Evolutionary conservation across 2,329 filamentous ascomycete species (phyloP).

Genomic region (Ustulina deusta): DNA sequence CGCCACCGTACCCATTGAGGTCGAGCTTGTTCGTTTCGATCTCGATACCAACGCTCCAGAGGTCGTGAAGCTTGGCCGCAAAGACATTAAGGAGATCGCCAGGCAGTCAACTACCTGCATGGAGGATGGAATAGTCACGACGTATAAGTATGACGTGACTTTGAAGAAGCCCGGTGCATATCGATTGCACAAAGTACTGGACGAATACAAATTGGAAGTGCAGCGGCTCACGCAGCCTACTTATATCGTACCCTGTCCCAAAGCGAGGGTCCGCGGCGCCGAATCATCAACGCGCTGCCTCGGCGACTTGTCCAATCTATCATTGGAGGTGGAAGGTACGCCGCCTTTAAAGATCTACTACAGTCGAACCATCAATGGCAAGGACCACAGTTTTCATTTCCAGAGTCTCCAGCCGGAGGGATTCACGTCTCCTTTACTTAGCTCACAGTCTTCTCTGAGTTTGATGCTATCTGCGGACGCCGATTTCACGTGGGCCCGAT

Average conservation of each 20-base stretch:
- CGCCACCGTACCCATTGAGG: constrained; percentile 86
- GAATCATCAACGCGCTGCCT: constrained; percentile 78
- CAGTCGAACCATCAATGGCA: constrained; percentile 85
- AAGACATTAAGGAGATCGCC: constrained; percentile 80
- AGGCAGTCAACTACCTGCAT: constrained; percentile 75
- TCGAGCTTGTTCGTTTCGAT: constrained; percentile 90
- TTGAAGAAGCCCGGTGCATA: constrained; percentile 92
- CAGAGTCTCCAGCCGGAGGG: constrained; percentile 94
- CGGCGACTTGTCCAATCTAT: constrained; percentile 87
- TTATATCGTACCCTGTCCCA: constrained; percentile 87
- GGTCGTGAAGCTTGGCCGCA: constrained; percentile 78
- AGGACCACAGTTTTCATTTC: constrained; percentile 86
- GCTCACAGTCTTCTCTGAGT: constrained; percentile 66
- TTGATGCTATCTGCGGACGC: constrained; percentile 69
- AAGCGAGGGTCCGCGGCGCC: constrained; percentile 76
- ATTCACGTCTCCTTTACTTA: constrained; percentile 80
- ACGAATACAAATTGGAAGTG: constrained; percentile 94
- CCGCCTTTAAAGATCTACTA: constrained; percentile 94
- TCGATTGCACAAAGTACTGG: constrained; percentile 83
- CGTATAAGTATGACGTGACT: constrained; percentile 76
- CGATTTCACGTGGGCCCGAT: constrained; percentile 83
- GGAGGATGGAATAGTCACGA: constrained; percentile 69
- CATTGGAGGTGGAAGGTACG: constrained; percentile 85
- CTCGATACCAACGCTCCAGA: constrained; percentile 84
- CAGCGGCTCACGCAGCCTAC: constrained; percentile 81